Base-by-base conservation (phyloP, 495 filamentous ascomycete species). In the Staphylotrichum longicolle region DNA sequence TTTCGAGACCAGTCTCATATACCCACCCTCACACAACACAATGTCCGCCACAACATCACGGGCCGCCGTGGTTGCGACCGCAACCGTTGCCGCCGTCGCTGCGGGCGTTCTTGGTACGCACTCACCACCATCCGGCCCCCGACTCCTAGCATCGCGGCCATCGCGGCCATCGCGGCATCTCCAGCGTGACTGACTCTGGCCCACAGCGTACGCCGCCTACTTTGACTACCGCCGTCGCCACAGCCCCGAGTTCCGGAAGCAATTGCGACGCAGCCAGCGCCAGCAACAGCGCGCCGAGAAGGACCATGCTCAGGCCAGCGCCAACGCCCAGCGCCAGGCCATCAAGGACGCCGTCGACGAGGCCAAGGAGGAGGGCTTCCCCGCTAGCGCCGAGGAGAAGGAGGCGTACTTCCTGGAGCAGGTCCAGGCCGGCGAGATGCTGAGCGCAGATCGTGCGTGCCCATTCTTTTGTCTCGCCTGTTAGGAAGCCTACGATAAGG, bases 201-300 rank as follows among this genome's bases (percentile, higher is more conserved):
- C 56, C 54, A 60, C 58, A 83, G 80, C 78, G 57, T 83, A 98
- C 71, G 95, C 91, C 58, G 76, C 91, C 60, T 98, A 96, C 81
- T 98, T 98, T 70, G 94, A 98, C 79, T 87, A 97, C 79, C 88
- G 88, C 74, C 86, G 94, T 67, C 90, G 94, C 66, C 87, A 85
- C 71, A 87, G 96, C 69, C 85, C 90, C 61, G 85, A 89, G 30
- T 98, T 97, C 82, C 83, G 94, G 69, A 91, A 88, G 75, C 78
- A 85, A 60, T 72, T 98, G 72, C 91, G 93, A 73, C 85, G 88
- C 63, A 89, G 92, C 73, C 89, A 90, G 70, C 88, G 89, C 70
- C 81, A 83, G 61, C 83, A 90, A 72, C 89, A 85, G 41, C 84
- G 87, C 58, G 86, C 77, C 42, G 87, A 88, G 66, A 93, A 93